phyloP scores from a whole-genome alignment of 805 yeast species.

The Kodamaea leandrae region DNA sequence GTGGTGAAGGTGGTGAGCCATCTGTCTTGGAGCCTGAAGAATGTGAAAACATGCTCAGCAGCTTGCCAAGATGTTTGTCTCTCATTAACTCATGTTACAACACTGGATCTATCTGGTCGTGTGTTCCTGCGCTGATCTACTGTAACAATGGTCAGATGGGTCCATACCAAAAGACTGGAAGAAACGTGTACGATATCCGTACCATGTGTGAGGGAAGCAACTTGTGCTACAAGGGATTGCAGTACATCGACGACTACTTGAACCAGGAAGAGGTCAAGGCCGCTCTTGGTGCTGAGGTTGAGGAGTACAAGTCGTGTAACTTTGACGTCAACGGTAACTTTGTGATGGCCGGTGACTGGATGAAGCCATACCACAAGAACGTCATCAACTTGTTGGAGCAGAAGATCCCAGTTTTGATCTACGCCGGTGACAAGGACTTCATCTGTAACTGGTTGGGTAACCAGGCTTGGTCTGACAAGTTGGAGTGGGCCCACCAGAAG shows the following conservation, averaged over 20 bases:
- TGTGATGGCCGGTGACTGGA: constrained; percentile 85
- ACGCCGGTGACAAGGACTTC: constrained; percentile 94
- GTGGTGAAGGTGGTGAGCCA: constrained; percentile 83
- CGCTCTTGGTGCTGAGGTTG: constrained; percentile 90
- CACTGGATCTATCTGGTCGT: constrained; percentile 70
- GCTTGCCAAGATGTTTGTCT: constrained; percentile 71
- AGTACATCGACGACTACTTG: constrained; percentile 73
- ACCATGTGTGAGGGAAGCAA: constrained; percentile 64
- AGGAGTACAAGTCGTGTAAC: constrained; percentile 71
- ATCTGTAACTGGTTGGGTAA: constrained; percentile 94
- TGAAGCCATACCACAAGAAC: constrained; percentile 66
- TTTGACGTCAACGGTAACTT: constrained; percentile 77
- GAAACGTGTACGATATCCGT: constrained; percentile 89
- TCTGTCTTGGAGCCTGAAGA: constrained; percentile 67
- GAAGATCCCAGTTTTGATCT: constrained; percentile 75
- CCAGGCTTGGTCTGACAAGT: constrained; percentile 71
- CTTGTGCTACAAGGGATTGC: constrained; percentile 78
- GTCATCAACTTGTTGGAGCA: constrained; percentile 66
- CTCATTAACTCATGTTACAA: constrained; percentile 79
- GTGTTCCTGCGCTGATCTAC: constrained; percentile 89
- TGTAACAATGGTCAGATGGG: constrained; percentile 83
- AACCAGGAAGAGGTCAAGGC: constrained; percentile 72
- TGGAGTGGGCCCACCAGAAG: constrained; percentile 61
- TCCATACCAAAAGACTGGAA: constrained; percentile 59
- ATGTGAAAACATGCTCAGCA: constrained; percentile 61